Evolutionary conservation across 495 filamentous ascomycete genomes (phyloP), one percentile per base, ranked within the genome.

Genomic region (Penicillium steckii): DNA sequence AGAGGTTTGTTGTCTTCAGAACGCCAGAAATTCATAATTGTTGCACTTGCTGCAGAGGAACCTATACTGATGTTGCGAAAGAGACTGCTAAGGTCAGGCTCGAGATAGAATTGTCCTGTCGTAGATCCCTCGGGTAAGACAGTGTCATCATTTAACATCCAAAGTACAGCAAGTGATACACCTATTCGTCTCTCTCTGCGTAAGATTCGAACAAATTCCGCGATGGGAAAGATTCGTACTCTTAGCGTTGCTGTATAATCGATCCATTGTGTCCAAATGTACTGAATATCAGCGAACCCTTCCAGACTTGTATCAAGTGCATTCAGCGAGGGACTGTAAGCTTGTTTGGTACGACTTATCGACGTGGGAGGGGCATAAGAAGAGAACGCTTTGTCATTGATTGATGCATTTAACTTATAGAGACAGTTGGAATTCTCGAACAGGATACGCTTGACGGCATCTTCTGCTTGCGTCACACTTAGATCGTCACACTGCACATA

Each of bases 241-340:
- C 88, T 81, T 0, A 82, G 59, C 2, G 78, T 83, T 10, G 81
- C 82, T 6, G 88, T 92, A 64, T 88, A 90, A 64, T 95, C 91
- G 23, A 89, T 67, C 81, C 86, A 95, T 68, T 89, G 85, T 45
- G 94, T 76, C 48, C 87, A 84, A 32, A 91, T 59, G 47, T 81
- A 88, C 46, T 82, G 79, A 21, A 75, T 44, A 10, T 67, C 54
- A 3, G 71, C 64, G 24, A 72, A 59, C 5, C 21, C 45, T 15
- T 38, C 52, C 17, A 71, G 41, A 33, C 74, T 69, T 1, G 21
- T 37, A 23, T 68, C 59, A 10, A 74, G 49, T 3, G 38, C 8
- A 33, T 55, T 44, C 0, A 52, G 37, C 17, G 46, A 9, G 0
- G 19, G 22, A 21, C 1, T 38, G 23, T 9, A 12, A n/a, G 22